Base-by-base conservation (phyloP, 768 basidiomycete genomes). In the Mycena amicta region DNA sequence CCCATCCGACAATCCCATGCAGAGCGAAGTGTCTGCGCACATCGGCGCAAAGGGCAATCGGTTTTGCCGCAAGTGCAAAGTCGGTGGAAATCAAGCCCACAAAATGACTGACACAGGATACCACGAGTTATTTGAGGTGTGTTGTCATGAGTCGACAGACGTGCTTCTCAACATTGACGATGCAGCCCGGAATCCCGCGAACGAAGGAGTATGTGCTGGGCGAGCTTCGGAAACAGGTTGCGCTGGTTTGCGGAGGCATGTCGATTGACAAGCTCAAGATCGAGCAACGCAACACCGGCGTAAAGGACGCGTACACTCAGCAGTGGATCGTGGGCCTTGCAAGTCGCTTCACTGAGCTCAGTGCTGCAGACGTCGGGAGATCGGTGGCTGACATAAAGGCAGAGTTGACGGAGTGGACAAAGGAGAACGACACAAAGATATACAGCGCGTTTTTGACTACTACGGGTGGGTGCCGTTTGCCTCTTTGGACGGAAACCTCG, bases 1-100 rank as follows among this genome's bases (percentile, higher is more conserved):
- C 0, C 73, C 73, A 0, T 75, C 72, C 0, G 75, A 80, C 52
- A 80, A 79, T 59, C 78, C 76, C 0, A 65, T 72, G n/a, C 74
- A 78, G 55, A 72, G 72, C 51, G 73, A 77, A 58, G 60, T 62
- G 2, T 73, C 66, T 4, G 71, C 72, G 0, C 80, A 82, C 29
- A 77, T 75, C 40, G 77, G 80, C 0, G 64, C 69, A 0, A 68
- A 71, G 1, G 76, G 77, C 16, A 82, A 80, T 47, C 59, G 67
- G 13, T 71, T 68, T 4, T 83, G 80, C 52, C 61, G 72, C 3
- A 77, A 74, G 59, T 81, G 79, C 46, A 1, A 66, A 39, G 69
- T 71, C 18, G 75, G 80, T 2, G 75, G 78, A 0, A 66, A 70
- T 0, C 66, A 70, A 22, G 65, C 70, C 50, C 31, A 66, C 3